Evolutionary conservation across 2,329 filamentous ascomycete genomes (phyloP).

Genomic region (Mollisia scopiformis): DNA sequence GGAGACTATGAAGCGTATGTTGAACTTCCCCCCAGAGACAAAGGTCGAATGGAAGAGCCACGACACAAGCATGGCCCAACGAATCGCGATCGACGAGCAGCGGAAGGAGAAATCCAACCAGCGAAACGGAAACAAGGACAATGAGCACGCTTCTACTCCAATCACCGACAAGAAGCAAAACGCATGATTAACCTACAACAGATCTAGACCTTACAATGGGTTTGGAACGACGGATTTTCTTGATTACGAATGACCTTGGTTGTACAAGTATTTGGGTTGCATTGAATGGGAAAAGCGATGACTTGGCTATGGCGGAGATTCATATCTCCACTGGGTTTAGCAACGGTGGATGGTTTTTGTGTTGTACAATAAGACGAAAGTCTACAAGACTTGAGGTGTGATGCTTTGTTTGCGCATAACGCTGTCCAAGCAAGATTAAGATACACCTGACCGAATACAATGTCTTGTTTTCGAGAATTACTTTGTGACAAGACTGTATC

Average conservation of each 20-base stretch:
- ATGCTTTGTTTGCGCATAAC: slow-evolving; percentile 1
- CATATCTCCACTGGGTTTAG: slow-evolving; percentile 23
- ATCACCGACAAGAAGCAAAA: slow-evolving; percentile 31
- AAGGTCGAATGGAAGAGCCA: slow-evolving; percentile 95
- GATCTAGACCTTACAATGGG: slow-evolving; percentile 13
- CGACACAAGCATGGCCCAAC: slow-evolving; percentile 92
- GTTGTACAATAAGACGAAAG: slow-evolving; percentile 26
- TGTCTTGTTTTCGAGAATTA: not conserved
- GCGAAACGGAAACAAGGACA: slow-evolving; percentile 31
- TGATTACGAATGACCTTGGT: slow-evolving; percentile 17
- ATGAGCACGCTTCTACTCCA: slow-evolving; percentile 21
- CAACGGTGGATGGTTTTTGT: slow-evolving; percentile 19
- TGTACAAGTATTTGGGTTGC: slow-evolving; percentile 38
- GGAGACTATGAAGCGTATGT: slow-evolving; percentile 90
- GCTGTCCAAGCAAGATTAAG: not conserved
- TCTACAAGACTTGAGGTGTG: slow-evolving; percentile 6
- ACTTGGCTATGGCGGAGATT: slow-evolving; percentile 28
- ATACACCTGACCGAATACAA: not conserved
- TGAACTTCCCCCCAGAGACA: slow-evolving; percentile 85
- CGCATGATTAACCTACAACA: slow-evolving; percentile 18
- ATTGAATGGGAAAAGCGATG: slow-evolving; percentile 35
- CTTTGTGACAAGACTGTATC: not conserved
- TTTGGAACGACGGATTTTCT: slow-evolving; percentile 23
- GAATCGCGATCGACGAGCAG: slow-evolving; percentile 86
- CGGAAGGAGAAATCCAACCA: slow-evolving; percentile 76